A percentile compares a stretch with the other conserved stretches of the same genome.
Evolutionary conservation across 148 eudicot species (phyloP).

Genomic region (Rheum nobile): DNA sequence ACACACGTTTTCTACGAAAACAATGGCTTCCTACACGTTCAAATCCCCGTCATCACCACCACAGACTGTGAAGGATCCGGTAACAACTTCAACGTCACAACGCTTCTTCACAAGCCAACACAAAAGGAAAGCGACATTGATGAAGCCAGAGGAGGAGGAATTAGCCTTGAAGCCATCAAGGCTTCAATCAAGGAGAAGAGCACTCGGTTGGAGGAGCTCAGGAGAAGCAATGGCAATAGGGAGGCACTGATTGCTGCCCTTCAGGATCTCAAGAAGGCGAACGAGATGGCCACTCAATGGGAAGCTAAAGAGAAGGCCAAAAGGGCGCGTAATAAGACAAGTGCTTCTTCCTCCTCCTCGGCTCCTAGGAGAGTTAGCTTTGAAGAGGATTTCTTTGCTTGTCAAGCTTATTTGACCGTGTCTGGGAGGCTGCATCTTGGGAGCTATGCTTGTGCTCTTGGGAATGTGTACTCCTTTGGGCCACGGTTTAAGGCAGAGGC

Average conservation of each 20-base stretch:
- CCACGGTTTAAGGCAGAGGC: constrained; percentile 64
- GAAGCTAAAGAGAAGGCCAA: constrained; percentile 38
- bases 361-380: constrained; percentile 12
- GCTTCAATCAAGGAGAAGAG: constrained; percentile 54
- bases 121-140: constrained; percentile 9
- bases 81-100: constrained; percentile 49
- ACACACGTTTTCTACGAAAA: constrained; percentile 58
- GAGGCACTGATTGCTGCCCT: constrained; percentile 63
- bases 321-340: constrained; percentile 15
- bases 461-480: constrained; percentile 87
- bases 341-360: background rate
- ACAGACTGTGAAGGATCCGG: constrained; percentile 49
- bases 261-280: constrained; percentile 54
- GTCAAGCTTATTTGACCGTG: constrained; percentile 52
- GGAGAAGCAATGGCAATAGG: constrained; percentile 57
- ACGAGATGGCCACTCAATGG: constrained; percentile 38
- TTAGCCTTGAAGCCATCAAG: constrained; percentile 42
- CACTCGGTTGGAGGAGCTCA: constrained; percentile 47
- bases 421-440: constrained; percentile 90
- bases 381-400: constrained; percentile 52
- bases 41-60: constrained; percentile 69
- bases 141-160: constrained; percentile 12
- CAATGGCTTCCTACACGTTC: constrained; percentile 62
- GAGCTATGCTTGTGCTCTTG: constrained; percentile 77
- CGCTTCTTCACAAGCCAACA: constrained; percentile 18